Evolutionary conservation across 768 basidiomycete genomes (phyloP).

Genomic region (Boletus vermiculosoides): DNA sequence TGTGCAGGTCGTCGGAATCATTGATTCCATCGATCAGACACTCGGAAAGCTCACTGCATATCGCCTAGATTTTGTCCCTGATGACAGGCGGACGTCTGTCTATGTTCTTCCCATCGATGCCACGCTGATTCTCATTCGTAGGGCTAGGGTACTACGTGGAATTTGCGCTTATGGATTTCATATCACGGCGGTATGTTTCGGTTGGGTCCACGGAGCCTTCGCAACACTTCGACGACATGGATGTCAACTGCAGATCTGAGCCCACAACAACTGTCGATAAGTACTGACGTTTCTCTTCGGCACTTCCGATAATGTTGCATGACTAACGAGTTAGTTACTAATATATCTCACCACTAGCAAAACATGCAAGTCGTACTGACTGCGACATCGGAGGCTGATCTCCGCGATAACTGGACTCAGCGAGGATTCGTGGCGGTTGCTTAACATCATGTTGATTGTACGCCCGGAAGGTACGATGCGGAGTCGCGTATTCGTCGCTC

Average conservation of each 20-base stretch:
- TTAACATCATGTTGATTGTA: conserved; percentile 13
- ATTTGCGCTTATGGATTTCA: conserved; percentile 13
- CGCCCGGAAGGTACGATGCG: neutral
- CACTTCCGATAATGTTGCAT: conserved; percentile 2
- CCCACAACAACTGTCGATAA: neutral
- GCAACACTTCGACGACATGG: neutral
- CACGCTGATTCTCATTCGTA: conserved; percentile 6
- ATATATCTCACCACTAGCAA: neutral
- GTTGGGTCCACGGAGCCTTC: conserved; percentile 10
- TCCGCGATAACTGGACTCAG: neutral
- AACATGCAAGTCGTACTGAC: neutral
- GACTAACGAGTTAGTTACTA: neutral
- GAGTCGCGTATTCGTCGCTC: neutral
- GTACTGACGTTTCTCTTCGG: neutral
- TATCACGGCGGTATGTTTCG: neutral
- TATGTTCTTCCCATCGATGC: neutral
- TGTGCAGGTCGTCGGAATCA: conserved; percentile 8
- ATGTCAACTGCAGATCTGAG: neutral
- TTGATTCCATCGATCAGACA: conserved; percentile 8
- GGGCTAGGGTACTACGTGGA: neutral
- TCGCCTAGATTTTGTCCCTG: conserved; percentile 4
- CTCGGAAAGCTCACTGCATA: neutral
- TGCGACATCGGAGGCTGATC: neutral
- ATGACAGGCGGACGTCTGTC: neutral
- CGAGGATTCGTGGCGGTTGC: neutral